phyloP scores from a whole-genome alignment of 352 stramenopile genomes.

The Phytophthora hybrid region DNA sequence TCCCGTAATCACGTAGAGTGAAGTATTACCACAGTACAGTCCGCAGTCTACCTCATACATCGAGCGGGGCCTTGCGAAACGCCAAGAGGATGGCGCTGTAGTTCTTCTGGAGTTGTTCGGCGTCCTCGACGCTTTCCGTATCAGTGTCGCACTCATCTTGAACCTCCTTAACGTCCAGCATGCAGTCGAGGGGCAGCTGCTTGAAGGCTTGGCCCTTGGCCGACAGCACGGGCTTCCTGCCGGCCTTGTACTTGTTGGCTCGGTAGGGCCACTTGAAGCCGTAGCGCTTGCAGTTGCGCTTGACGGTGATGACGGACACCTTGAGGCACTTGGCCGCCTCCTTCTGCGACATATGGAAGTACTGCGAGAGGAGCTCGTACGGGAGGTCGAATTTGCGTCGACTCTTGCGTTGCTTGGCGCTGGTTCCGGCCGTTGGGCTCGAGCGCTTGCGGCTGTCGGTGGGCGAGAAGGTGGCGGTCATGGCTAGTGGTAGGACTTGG shows the following conservation, averaged over 20 bases:
- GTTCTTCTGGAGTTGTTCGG: neutral
- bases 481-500: neutral
- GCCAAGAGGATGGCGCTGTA: neutral
- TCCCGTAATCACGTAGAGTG: neutral
- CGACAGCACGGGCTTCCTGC: conserved; percentile 24
- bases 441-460: neutral
- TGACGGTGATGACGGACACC: conserved; percentile 64
- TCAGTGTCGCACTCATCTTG: neutral
- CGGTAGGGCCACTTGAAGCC: conserved; percentile 70
- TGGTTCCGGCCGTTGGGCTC: neutral
- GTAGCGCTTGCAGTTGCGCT: conserved; percentile 63
- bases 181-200: conserved; percentile 50
- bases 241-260: conserved; percentile 54
- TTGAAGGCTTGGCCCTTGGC: conserved; percentile 48
- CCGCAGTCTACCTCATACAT: neutral
- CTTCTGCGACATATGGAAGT: conserved; percentile 66
- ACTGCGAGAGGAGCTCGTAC: conserved; percentile 57
- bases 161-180: neutral
- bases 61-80: neutral
- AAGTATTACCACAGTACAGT: neutral
- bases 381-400: conserved; percentile 65
- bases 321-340: conserved; percentile 59
- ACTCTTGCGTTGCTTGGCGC: conserved; percentile 39
- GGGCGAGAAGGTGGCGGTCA: conserved; percentile 18
- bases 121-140: neutral